Evolutionary conservation across 1,284 basidiomycete genomes (phyloP).

Genomic region (Polyporus tsugae): DNA sequence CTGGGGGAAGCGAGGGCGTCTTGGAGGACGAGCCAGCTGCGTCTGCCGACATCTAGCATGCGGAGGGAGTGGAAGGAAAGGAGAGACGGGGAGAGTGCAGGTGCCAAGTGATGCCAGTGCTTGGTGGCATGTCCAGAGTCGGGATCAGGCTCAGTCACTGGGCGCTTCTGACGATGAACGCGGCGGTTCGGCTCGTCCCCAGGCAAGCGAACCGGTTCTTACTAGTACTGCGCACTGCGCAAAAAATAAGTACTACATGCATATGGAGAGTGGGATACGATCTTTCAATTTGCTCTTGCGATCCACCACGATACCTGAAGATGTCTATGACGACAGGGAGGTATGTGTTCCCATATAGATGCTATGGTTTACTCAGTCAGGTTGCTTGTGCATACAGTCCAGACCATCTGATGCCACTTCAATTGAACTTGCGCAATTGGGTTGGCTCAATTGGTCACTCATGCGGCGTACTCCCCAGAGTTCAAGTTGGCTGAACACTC

Average conservation of each 20-base stretch:
- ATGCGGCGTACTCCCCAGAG: no score
- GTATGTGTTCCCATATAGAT: no score
- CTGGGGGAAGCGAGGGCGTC: slow-evolving; percentile 60
- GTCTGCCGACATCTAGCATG: slow-evolving; percentile 6
- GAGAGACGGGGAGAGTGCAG: not conserved
- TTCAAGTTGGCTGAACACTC: no score
- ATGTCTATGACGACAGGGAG: not conserved
- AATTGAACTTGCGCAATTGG: no score
- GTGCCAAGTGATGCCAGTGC: no score
- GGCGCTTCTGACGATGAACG: not conserved
- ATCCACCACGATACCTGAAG: not conserved
- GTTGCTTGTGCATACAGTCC: no score
- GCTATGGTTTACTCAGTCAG: no score
- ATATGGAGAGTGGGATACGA: not conserved
- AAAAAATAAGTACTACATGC: not conserved
- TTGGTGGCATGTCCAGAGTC: not conserved
- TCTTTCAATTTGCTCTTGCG: not conserved
- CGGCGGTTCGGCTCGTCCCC: not conserved
- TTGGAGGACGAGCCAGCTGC: slow-evolving; percentile 19
- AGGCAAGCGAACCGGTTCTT: not conserved
- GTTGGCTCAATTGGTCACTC: no score
- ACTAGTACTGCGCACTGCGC: not conserved
- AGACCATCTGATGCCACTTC: no score
- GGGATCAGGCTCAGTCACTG: not conserved
- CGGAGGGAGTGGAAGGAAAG: not conserved